A percentile compares a stretch with the other conserved stretches of the same genome.
phyloP scores from a whole-genome alignment of 345 rosid genomes.

The Isatis tinctoria region DNA sequence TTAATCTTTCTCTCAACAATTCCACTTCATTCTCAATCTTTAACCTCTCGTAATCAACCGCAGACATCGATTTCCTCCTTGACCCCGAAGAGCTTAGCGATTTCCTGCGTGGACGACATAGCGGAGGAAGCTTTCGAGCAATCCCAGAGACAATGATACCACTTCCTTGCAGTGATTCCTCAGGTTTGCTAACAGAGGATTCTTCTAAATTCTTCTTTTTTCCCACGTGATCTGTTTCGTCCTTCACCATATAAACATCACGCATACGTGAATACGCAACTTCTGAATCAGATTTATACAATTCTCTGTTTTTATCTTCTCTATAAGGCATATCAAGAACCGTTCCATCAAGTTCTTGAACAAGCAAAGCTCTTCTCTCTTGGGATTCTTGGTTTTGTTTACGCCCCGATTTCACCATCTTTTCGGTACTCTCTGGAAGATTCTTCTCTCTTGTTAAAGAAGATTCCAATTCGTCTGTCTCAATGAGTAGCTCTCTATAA shows the following conservation, averaged over 20 bases:
- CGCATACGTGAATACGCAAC: conserved; percentile 20
- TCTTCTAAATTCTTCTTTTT: conserved; percentile 30
- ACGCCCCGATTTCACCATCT: conserved; percentile 2
- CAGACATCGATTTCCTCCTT: conserved; percentile 71
- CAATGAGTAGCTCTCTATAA: conserved; percentile 39
- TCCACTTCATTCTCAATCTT: conserved; percentile 75
- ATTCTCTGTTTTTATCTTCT: background rate
- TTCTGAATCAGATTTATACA: conserved; percentile 32
- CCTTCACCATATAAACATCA: conserved; percentile 37
- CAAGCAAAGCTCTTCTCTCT: conserved; percentile 37
- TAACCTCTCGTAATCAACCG: conserved; percentile 64
- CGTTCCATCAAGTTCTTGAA: conserved; percentile 40
- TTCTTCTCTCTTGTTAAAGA: conserved; percentile 4
- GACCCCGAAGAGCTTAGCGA: conserved; percentile 25
- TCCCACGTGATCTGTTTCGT: conserved; percentile 23
- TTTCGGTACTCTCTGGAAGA: background rate
- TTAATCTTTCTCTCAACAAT: conserved; percentile 57
- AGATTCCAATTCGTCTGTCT: conserved; percentile 33
- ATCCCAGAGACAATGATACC: conserved; percentile 36
- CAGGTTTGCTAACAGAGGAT: conserved; percentile 13
- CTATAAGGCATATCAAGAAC: conserved; percentile 23
- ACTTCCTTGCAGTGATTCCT: conserved; percentile 22
- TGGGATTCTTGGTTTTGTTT: conserved; percentile 24
- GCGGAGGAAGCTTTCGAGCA: conserved; percentile 38
- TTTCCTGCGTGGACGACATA: conserved; percentile 33